A percentile compares a stretch with the other conserved stretches of the same genome.
Evolutionary conservation across 345 rosid species (phyloP).

Genomic region (Orychophragmus violaceus): DNA sequence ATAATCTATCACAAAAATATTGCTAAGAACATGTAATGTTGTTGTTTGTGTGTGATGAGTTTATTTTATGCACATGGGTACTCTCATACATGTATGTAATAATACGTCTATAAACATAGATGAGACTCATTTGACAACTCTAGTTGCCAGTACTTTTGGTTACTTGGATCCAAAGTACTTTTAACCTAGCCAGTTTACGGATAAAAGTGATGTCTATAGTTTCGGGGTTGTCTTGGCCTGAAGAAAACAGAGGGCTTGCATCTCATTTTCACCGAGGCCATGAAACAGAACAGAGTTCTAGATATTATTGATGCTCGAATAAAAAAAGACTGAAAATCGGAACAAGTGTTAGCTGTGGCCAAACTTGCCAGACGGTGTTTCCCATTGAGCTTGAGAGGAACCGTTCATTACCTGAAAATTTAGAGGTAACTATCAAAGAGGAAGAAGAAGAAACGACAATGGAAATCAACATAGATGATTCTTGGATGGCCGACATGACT

Average conservation of each 20-base stretch:
- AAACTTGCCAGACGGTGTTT: neutral
- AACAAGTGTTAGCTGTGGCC: neutral
- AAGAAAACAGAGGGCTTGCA: neutral
- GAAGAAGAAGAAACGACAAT: slow-evolving; percentile 14
- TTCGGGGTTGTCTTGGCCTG: neutral
- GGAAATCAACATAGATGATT: slow-evolving; percentile 11
- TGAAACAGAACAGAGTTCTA: neutral
- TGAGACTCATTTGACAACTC: neutral
- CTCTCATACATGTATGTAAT: too few species aligned
- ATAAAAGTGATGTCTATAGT: neutral
- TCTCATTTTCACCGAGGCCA: neutral
- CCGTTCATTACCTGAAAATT: slow-evolving; percentile 4
- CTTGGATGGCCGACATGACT: slow-evolving; percentile 24
- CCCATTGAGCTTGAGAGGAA: slow-evolving; percentile 27
- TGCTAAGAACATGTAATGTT: too few species aligned
- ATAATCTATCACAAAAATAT: too few species aligned
- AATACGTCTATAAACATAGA: too few species aligned
- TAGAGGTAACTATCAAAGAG: slow-evolving; percentile 4
- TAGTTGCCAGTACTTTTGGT: neutral
- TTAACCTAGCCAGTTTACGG: neutral
- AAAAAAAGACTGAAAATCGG: neutral
- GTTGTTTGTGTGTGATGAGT: too few species aligned
- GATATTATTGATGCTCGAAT: neutral
- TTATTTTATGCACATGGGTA: too few species aligned
- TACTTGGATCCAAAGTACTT: neutral